These are phyloP conservation scores for Pichia sp. DNA, from an alignment of 1,139 yeast genomes.

Conservation along the genomic window DNA sequence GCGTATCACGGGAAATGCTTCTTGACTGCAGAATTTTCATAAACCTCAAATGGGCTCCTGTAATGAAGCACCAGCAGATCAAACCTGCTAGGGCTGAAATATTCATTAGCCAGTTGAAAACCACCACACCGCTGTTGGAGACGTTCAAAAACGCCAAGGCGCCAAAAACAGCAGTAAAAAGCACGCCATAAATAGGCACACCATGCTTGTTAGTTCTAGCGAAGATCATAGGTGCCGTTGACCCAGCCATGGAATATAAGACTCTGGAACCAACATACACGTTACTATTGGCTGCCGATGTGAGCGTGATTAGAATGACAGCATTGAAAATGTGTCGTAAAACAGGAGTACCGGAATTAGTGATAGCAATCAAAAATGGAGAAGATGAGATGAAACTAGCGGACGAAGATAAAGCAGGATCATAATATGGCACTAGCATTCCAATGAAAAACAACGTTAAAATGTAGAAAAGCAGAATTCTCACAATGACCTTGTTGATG, in stretches of 20 bases:
- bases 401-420: slow-evolving; percentile 37
- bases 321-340: slow-evolving; percentile 74
- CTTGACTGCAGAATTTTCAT: slow-evolving; percentile 56
- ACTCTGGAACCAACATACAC: slow-evolving; percentile 75
- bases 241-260: slow-evolving; percentile 60
- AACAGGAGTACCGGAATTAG: slow-evolving; percentile 65
- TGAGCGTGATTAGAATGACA: slow-evolving; percentile 60
- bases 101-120: slow-evolving; percentile 80
- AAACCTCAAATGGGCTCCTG: slow-evolving; percentile 62
- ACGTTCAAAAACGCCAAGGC: slow-evolving; percentile 65
- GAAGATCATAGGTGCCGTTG: slow-evolving; percentile 58
- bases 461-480: slow-evolving; percentile 79
- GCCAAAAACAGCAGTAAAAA: slow-evolving; percentile 58
- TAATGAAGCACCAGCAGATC: slow-evolving; percentile 69
- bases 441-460: slow-evolving; percentile 79
- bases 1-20: slow-evolving; percentile 56
- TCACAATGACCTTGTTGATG: slow-evolving; percentile 72
- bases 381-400: slow-evolving; percentile 40
- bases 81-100: slow-evolving; percentile 75
- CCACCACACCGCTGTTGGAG: slow-evolving; percentile 58
- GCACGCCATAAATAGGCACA: slow-evolving; percentile 61
- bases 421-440: slow-evolving; percentile 73
- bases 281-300: slow-evolving; percentile 81
- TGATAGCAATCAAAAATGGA: slow-evolving; percentile 54
- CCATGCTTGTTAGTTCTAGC: slow-evolving; percentile 53